Base-by-base conservation (phyloP, 169 alveolate genomes). In the Plasmodium ovale region DNA sequence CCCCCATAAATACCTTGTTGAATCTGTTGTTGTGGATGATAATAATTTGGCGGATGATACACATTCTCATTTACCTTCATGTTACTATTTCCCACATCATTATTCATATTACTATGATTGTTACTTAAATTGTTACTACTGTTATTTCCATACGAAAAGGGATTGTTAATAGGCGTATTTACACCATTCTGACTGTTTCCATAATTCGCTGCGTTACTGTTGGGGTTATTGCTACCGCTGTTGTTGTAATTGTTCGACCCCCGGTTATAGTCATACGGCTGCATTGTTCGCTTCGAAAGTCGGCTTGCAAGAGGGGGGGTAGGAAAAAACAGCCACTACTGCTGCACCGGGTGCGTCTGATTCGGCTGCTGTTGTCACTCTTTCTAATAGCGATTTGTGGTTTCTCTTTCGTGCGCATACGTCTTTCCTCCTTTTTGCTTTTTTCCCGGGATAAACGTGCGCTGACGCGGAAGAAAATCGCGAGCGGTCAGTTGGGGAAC, bases 261-360 rank as follows among this genome's bases (percentile, higher is more conserved):
- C 29, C 90, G n/a, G 58, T 49, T 60, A 64, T 68, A 49, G 7
- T 67, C 84, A 68, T 65, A 68, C 3, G 90, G 90, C 84, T 82
- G 90, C 90, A 82, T 82, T 82, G 12, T 82, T 82, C 5, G n/a
- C 54, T 59, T 72, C 56, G 42, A 56, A 49, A 27, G 23, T 12
- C n/a, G n/a, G n/a, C n/a, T n/a, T n/a, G n/a, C n/a, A n/a, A n/a
- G n/a, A n/a, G n/a, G n/a, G n/a, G n/a, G n/a, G n/a, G n/a, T n/a
- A n/a, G n/a, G n/a, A n/a, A n/a, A n/a, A n/a, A n/a, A n/a, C n/a
- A n/a, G n/a, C n/a, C n/a, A n/a, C n/a, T n/a, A n/a, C n/a, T n/a
- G n/a, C n/a, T n/a, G n/a, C n/a, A n/a, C n/a, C n/a, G n/a, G n/a
- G n/a, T n/a, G n/a, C n/a, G n/a, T n/a, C n/a, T n/a, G n/a, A n/a